Evolutionary conservation across 2,329 filamentous ascomycete genomes (phyloP).

Genomic region (Fusarium pininemorale): DNA sequence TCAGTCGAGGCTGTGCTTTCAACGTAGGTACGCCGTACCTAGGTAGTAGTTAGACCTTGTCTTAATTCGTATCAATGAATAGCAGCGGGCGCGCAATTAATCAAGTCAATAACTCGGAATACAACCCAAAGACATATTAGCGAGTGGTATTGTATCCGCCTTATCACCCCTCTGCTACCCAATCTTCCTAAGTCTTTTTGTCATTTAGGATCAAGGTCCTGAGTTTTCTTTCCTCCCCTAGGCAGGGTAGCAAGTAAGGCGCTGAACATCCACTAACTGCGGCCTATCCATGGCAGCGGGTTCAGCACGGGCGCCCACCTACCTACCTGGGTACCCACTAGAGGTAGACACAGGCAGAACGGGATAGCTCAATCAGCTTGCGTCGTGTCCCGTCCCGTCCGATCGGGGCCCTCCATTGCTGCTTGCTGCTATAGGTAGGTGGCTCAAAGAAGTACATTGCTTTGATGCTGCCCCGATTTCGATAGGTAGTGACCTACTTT

Average conservation of each 20-base stretch:
- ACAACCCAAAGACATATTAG: conserved; percentile 1
- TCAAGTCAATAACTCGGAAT: background rate
- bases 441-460: background rate
- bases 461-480: conserved; percentile 23
- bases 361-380: background rate
- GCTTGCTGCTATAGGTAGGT: background rate
- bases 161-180: background rate
- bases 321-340: too few species aligned
- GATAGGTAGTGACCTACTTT: background rate
- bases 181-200: background rate
- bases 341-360: background rate
- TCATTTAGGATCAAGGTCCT: too few species aligned
- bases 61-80: background rate
- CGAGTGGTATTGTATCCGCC: background rate
- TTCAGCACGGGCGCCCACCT: background rate
- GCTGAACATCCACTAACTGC: conserved; percentile 26
- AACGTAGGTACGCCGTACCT: background rate
- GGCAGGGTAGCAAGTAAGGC: background rate
- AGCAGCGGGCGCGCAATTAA: background rate
- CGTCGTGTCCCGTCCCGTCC: conserved; percentile 12
- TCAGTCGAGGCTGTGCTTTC: conserved; percentile 7
- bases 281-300: background rate
- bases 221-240: too few species aligned
- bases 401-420: background rate
- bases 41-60: background rate